A percentile compares a stretch with the other conserved stretches of the same genome.
Evolutionary conservation across 768 basidiomycete genomes (phyloP).

Genomic region (Lentinus tigrinus): DNA sequence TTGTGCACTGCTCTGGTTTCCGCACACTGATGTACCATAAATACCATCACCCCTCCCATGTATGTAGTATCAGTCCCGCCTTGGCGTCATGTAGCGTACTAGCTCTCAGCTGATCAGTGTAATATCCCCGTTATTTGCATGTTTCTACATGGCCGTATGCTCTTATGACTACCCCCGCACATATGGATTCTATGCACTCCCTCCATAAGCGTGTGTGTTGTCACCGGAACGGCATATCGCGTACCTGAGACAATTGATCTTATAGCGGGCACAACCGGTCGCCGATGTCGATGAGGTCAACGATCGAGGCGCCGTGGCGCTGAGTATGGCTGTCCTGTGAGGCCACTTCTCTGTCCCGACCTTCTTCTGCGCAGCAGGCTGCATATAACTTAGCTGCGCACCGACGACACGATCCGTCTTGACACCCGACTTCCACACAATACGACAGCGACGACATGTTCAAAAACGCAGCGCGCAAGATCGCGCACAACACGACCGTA

Average conservation of each 20-base stretch:
- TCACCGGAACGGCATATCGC: not conserved
- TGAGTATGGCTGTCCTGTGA: constrained; percentile 1
- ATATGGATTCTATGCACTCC: no score
- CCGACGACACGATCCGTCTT: not conserved
- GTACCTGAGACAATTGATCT: not conserved
- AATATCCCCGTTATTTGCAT: no score
- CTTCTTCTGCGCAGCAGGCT: constrained; percentile 8
- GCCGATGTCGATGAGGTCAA: not conserved
- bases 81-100: not conserved
- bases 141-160: no score
- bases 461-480: constrained; percentile 72
- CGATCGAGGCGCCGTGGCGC: constrained; percentile 8
- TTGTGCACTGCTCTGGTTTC: not conserved
- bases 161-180: no score
- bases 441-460: constrained; percentile 51
- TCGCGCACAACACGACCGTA: constrained; percentile 87
- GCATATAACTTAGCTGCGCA: not conserved
- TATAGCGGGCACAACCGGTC: not conserved
- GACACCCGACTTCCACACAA: not conserved
- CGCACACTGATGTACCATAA: not conserved
- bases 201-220: no score
- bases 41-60: no score
- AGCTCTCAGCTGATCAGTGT: not conserved
- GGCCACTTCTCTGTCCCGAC: not conserved
- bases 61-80: no score